Evolutionary conservation across 2,329 filamentous ascomycete species (phyloP).

Genomic region (Parasarocladium wereldwijsianum): DNA sequence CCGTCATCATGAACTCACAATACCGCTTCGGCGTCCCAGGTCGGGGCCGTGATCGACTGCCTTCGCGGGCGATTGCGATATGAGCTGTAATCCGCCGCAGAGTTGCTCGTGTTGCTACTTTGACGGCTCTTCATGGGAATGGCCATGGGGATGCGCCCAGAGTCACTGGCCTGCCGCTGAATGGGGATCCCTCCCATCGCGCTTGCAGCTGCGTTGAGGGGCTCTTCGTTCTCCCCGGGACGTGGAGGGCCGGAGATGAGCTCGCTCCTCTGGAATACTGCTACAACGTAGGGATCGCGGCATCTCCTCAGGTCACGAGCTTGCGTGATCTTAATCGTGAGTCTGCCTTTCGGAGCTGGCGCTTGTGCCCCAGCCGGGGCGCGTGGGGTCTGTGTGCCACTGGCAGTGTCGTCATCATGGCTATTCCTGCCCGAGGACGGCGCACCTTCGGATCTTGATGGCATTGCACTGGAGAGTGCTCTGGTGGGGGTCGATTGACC

Average conservation of each 20-base stretch:
- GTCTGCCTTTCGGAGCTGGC: slow-evolving; percentile 66
- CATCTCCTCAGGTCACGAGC: slow-evolving; percentile 70
- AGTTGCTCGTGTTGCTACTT: slow-evolving; percentile 90
- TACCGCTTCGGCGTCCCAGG: slow-evolving; percentile 88
- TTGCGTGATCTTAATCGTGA: slow-evolving; percentile 79
- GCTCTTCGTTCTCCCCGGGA: slow-evolving; percentile 45
- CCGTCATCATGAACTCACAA: slow-evolving; percentile 80
- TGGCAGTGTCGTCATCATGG: slow-evolving; percentile 28
- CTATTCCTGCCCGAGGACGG: slow-evolving; percentile 21
- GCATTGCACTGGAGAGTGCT: slow-evolving; percentile 55
- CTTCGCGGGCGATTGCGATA: slow-evolving; percentile 44
- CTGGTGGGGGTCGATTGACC: slow-evolving; percentile 82
- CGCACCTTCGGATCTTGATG: slow-evolving; percentile 32
- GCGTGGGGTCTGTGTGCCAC: slow-evolving; percentile 38
- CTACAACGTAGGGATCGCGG: slow-evolving; percentile 86
- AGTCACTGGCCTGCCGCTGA: slow-evolving; percentile 63
- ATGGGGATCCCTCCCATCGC: slow-evolving; percentile 42
- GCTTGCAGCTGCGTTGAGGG: slow-evolving; percentile 29
- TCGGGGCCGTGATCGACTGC: slow-evolving; percentile 59
- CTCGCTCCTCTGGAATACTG: slow-evolving; percentile 92
- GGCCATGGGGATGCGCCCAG: slow-evolving; percentile 68
- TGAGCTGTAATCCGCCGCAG: slow-evolving; percentile 48
- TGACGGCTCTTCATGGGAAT: slow-evolving; percentile 96
- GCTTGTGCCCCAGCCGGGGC: slow-evolving; percentile 43
- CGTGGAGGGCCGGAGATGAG: slow-evolving; percentile 81